Conservation (phyloP, 2,329 filamentous ascomycete genomes). For the Fusarium duplospermum region DNA sequence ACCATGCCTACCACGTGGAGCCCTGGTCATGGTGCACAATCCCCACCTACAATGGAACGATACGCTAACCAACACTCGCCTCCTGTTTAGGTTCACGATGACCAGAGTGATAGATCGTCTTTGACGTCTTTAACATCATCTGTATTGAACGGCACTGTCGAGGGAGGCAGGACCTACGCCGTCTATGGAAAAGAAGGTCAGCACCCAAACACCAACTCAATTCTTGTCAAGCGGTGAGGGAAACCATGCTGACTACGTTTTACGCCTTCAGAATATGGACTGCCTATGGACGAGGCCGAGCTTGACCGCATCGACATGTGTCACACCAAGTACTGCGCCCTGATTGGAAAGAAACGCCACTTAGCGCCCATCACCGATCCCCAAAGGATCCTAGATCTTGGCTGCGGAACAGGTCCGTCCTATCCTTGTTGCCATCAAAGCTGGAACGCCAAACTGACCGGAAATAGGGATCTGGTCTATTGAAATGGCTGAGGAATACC, state of each 20-base stretch:
- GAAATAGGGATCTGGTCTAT: slow-evolving; percentile 47
- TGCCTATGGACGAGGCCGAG: slow-evolving; percentile 56
- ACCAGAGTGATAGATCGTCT: slow-evolving; percentile 31
- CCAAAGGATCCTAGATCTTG: slow-evolving; percentile 47
- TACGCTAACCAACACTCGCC: slow-evolving; percentile 11
- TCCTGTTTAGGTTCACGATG: slow-evolving; percentile 22
- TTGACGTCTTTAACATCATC: slow-evolving; percentile 45
- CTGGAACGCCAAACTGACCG: not conserved
- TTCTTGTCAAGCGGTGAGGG: not conserved
- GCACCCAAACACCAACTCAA: not conserved
- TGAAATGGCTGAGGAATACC: slow-evolving; percentile 51
- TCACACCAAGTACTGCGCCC: slow-evolving; percentile 50
- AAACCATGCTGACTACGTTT: not conserved
- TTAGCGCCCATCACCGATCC: slow-evolving; percentile 39
- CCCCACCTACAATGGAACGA: not conserved
- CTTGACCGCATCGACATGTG: slow-evolving; percentile 56
- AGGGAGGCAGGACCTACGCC: slow-evolving; percentile 50
- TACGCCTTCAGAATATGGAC: slow-evolving; percentile 48
- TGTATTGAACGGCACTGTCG: slow-evolving; percentile 38
- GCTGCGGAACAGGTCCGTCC: slow-evolving; percentile 45
- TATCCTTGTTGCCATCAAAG: not conserved
- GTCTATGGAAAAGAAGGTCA: slow-evolving; percentile 51
- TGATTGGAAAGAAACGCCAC: slow-evolving; percentile 43
- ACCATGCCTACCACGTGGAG: not conserved
- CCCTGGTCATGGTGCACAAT: not conserved